Conservation (phyloP, 257 asterid species). For the Mitragyna speciosa region DNA sequence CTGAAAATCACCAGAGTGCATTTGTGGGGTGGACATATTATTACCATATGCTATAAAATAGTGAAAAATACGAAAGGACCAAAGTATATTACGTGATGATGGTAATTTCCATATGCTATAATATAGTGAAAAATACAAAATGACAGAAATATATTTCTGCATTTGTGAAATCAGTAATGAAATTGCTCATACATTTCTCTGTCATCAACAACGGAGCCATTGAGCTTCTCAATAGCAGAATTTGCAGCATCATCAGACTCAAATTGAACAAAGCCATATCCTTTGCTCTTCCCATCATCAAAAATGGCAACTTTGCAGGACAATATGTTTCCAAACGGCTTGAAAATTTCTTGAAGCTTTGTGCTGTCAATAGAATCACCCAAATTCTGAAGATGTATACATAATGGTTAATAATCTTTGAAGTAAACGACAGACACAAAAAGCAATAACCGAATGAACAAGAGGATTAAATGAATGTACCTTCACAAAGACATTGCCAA, state of each 20-base stretch:
- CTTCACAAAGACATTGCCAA: constrained; percentile 65
- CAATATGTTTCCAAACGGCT: constrained; percentile 36
- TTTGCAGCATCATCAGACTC: constrained; percentile 44
- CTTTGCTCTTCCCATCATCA: constrained; percentile 54
- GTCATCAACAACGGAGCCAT: constrained; percentile 39
- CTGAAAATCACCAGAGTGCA: background rate
- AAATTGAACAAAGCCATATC: constrained; percentile 66
- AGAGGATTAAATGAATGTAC: constrained; percentile 23
- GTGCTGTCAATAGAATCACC: constrained; percentile 33
- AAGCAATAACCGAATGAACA: background rate
- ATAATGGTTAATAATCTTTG: background rate
- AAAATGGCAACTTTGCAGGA: constrained; percentile 41
- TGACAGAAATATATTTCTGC: background rate
- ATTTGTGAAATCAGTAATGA: constrained; percentile 2
- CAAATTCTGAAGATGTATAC: constrained; percentile 34
- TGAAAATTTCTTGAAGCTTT: constrained; percentile 40
- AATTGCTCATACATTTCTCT: constrained; percentile 34
- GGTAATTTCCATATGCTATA: background rate
- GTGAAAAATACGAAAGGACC: background rate
- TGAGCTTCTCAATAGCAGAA: constrained; percentile 46
- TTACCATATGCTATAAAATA: background rate
- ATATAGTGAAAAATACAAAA: background rate
- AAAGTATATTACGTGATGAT: background rate
- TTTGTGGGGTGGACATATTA: background rate
- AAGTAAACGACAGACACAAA: background rate